These are phyloP conservation scores for Fusarium domesticum DNA, from an alignment of 2,329 filamentous ascomycete genomes.

Conservation along the genomic window DNA sequence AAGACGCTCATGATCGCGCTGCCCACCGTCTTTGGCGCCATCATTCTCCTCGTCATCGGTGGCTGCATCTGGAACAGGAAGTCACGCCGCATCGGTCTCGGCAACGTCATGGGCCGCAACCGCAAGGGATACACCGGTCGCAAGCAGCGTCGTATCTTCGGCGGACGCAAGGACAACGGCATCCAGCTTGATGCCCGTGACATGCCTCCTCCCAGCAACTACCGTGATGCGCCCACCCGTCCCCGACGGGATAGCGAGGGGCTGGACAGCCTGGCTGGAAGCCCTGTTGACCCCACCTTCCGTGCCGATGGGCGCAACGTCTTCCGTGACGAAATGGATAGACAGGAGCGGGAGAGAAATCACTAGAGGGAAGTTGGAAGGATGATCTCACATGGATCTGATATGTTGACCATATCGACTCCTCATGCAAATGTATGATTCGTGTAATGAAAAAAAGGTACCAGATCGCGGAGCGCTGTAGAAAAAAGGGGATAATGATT, in stretches of 20 bases:
- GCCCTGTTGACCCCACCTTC: conserved; percentile 43
- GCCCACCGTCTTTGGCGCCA: conserved; percentile 47
- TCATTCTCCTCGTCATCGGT: conserved; percentile 50
- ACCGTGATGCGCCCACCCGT: conserved; percentile 35
- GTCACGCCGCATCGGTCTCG: conserved; percentile 48
- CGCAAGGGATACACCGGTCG: conserved; percentile 45
- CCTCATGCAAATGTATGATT: conserved; percentile 12
- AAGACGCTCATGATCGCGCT: conserved; percentile 52
- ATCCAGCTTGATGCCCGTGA: conserved; percentile 45
- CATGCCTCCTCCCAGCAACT: conserved; percentile 27
- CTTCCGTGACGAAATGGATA: conserved; percentile 50
- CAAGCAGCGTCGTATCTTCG: conserved; percentile 36
- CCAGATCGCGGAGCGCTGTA: conserved; percentile 9
- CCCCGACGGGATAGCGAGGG: conserved; percentile 44
- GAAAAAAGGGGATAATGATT: not conserved
- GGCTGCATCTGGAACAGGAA: conserved; percentile 55
- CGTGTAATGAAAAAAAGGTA: conserved; percentile 9
- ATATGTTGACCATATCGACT: not conserved
- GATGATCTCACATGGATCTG: too few relatives aligned
- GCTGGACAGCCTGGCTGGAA: conserved; percentile 48
- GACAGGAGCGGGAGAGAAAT: conserved; percentile 43
- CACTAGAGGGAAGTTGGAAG: conserved; percentile 14
- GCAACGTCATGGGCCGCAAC: conserved; percentile 49
- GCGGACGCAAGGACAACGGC: conserved; percentile 36
- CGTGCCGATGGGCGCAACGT: conserved; percentile 38